A percentile compares a stretch with the other conserved stretches of the same genome.
These are phyloP conservation scores for Keithomyces neogunnii DNA, from an alignment of 2,329 filamentous ascomycete genomes.

Conservation along the genomic window DNA sequence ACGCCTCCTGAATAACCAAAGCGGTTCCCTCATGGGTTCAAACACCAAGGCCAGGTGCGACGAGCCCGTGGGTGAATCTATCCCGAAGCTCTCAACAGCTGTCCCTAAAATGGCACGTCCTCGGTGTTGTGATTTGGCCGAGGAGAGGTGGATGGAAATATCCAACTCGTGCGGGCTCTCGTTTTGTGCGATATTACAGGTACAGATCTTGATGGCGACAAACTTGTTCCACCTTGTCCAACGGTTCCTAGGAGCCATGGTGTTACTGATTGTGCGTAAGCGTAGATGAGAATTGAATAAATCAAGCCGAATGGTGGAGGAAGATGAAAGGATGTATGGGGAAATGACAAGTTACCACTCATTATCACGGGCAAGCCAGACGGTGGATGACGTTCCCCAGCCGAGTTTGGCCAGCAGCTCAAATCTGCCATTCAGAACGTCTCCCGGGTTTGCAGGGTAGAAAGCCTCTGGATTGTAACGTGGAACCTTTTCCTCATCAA, in stretches of 20 bases:
- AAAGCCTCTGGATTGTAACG: slow-evolving; percentile 16
- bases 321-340: neutral
- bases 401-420: slow-evolving; percentile 26
- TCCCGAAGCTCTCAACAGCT: slow-evolving; percentile 21
- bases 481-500: slow-evolving; percentile 16
- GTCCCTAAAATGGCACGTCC: slow-evolving; percentile 20
- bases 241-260: neutral
- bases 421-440: slow-evolving; percentile 23
- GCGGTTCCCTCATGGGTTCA: slow-evolving; percentile 28
- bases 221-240: slow-evolving; percentile 8
- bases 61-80: slow-evolving; percentile 17
- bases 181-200: slow-evolving; percentile 11
- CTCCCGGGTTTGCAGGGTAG: slow-evolving; percentile 22
- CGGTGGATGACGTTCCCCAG: slow-evolving; percentile 27
- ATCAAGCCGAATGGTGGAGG: neutral
- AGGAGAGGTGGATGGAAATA: slow-evolving; percentile 2
- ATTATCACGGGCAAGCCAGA: slow-evolving; percentile 23
- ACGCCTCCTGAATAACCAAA: slow-evolving; percentile 24
- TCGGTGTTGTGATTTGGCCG: slow-evolving; percentile 15
- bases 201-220: slow-evolving; percentile 16
- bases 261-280: neutral
- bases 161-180: slow-evolving; percentile 14
- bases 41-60: slow-evolving; percentile 27
- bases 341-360: neutral
- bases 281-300: neutral